A percentile compares a stretch with the other conserved stretches of the same genome.
These are phyloP conservation scores for Talaromyces sp. DNA, from an alignment of 2,329 filamentous ascomycete genomes.

Conservation along the genomic window DNA sequence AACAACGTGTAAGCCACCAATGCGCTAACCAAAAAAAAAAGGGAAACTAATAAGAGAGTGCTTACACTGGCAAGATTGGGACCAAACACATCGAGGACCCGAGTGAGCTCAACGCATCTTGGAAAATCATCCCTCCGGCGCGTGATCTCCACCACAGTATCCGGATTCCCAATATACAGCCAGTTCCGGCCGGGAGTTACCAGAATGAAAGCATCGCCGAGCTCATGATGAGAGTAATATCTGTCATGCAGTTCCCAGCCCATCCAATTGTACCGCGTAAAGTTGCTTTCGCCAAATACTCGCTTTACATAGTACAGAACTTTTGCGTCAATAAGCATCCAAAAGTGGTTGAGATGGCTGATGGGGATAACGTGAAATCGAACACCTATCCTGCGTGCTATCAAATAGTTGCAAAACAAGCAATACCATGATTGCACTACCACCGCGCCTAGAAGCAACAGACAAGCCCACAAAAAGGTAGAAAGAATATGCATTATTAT, in stretches of 20 bases:
- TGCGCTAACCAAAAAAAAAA: too few species aligned
- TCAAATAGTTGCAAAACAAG: not conserved
- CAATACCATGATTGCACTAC: conserved; percentile 4
- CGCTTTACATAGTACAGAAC: conserved; percentile 5
- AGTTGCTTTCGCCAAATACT: conserved; percentile 3
- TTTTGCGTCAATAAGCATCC: conserved; percentile 3
- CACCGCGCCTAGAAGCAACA: not conserved
- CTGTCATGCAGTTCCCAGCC: conserved; percentile 6
- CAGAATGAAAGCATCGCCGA: conserved; percentile 5
- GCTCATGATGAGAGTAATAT: conserved; percentile 6
- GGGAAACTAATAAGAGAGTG: not conserved
- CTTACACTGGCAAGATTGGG: conserved; percentile 1
- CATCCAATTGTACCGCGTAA: conserved; percentile 9
- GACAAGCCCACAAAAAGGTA: not conserved
- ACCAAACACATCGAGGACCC: conserved; percentile 1
- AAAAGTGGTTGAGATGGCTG: conserved; percentile 4
- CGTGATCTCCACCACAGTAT: conserved; percentile 2
- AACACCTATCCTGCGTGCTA: not conserved
- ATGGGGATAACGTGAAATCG: conserved; percentile 5
- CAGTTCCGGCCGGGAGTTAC: conserved; percentile 4
- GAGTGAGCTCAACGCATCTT: conserved; percentile 2
- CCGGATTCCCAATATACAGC: conserved; percentile 5
- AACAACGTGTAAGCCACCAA: not conserved
- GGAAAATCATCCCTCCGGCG: conserved; percentile 3
- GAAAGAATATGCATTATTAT: not conserved